Conservation (phyloP, 129 eudicot species). For the Flaveria brownii region DNA sequence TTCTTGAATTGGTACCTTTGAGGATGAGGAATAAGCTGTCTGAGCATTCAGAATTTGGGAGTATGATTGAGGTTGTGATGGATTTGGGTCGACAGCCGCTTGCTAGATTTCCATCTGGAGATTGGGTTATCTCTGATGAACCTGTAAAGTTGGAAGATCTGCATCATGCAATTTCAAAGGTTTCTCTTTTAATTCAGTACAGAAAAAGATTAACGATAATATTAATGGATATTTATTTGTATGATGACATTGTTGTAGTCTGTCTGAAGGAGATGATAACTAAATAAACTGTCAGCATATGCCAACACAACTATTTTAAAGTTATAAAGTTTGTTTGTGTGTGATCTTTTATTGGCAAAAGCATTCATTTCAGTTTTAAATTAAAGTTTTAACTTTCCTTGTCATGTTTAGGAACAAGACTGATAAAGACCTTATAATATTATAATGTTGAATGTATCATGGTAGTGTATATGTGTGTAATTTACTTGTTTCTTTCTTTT, state of each 20-base stretch:
- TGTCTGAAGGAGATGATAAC: no score
- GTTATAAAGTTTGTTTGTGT: background rate
- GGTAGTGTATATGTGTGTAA: conserved; percentile 2
- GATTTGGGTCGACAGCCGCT: conserved; percentile 93
- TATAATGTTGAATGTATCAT: background rate
- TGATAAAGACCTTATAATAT: background rate
- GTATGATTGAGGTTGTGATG: conserved; percentile 91
- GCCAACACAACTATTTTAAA: background rate
- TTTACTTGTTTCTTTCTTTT: conserved; percentile 23
- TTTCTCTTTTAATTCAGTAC: conserved; percentile 7
- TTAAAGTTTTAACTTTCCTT: conserved; percentile 2
- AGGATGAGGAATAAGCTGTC: conserved; percentile 78
- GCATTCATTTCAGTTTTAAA: background rate
- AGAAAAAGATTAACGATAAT: no score
- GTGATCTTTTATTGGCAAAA: conserved; percentile 11
- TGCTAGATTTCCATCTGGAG: conserved; percentile 95
- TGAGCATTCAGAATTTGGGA: conserved; percentile 64
- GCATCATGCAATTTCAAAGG: conserved; percentile 80
- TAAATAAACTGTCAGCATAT: conserved; percentile 12
- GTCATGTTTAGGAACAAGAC: conserved; percentile 12
- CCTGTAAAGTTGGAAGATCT: conserved; percentile 78
- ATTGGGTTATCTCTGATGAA: conserved; percentile 78
- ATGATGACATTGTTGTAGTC: no score
- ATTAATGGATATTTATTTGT: no score
- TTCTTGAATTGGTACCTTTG: conserved; percentile 77